A percentile compares a stretch with the other conserved stretches of the same genome.
phyloP scores from a whole-genome alignment of 1,139 yeast species.

The Yamadazyma trypodendri region DNA sequence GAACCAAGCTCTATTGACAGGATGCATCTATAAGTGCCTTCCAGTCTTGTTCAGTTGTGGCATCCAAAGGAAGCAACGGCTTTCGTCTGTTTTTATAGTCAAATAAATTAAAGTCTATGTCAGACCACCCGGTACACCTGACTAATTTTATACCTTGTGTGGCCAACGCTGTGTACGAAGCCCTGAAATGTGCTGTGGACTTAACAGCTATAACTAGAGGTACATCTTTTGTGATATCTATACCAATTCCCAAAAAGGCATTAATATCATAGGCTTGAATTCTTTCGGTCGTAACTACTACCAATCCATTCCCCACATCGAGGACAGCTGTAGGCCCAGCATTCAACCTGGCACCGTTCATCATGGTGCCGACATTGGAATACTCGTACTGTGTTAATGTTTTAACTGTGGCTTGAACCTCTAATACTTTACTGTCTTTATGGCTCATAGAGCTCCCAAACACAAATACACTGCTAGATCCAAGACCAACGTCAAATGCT shows the following conservation, averaged over 20 bases:
- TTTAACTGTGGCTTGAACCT: constrained; percentile 6
- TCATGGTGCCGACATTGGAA: constrained; percentile 10
- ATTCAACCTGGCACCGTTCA: constrained; percentile 10
- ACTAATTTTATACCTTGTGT: constrained; percentile 10
- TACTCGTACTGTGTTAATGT: constrained; percentile 6
- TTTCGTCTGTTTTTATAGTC: constrained; percentile 1
- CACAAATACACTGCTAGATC: constrained; percentile 1
- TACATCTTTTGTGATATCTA: constrained; percentile 6
- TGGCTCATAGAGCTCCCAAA: constrained; percentile 9
- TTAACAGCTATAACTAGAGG: constrained; percentile 6
- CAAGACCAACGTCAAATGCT: constrained; percentile 3
- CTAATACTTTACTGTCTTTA: constrained; percentile 4
- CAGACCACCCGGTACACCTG: constrained; percentile 6
- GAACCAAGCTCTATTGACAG: not conserved
- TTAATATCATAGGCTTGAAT: constrained; percentile 13
- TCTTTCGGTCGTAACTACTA: constrained; percentile 8
- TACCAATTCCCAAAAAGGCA: constrained; percentile 9
- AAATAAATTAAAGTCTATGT: constrained; percentile 2
- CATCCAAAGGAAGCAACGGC: constrained; percentile 7
- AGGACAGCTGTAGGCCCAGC: constrained; percentile 9
- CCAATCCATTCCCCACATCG: constrained; percentile 7
- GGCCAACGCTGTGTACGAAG: constrained; percentile 9
- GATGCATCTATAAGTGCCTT: not conserved
- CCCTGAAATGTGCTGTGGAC: constrained; percentile 11
- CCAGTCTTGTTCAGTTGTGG: constrained; percentile 6